Evolutionary conservation across 768 basidiomycete genomes (phyloP).

Genomic region (Mycena amicta): DNA sequence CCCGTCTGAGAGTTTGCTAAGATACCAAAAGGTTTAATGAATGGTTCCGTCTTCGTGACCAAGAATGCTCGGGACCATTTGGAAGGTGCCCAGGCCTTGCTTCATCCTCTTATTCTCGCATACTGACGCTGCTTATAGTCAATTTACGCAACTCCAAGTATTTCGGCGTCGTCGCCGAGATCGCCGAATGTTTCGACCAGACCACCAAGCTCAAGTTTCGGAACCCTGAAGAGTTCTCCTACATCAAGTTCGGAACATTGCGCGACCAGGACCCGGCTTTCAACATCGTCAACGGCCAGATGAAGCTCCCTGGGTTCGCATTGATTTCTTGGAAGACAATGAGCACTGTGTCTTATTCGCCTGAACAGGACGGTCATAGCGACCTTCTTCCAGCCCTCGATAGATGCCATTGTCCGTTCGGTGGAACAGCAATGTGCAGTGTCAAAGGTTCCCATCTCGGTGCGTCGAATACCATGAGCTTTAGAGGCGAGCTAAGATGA

Average conservation of each 20-base stretch:
- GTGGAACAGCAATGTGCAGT: slow-evolving; percentile 30
- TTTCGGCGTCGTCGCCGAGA: slow-evolving; percentile 43
- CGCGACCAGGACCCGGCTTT: slow-evolving; percentile 42
- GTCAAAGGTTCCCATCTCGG: slow-evolving; percentile 35
- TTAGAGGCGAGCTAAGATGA: neutral
- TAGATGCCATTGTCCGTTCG: slow-evolving; percentile 37
- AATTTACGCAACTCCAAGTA: slow-evolving; percentile 45
- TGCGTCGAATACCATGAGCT: slow-evolving; percentile 18
- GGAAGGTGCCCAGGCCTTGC: slow-evolving; percentile 34
- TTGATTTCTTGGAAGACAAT: too few species aligned
- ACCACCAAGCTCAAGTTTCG: slow-evolving; percentile 49
- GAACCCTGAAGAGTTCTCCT: slow-evolving; percentile 41
- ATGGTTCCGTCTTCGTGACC: slow-evolving; percentile 56
- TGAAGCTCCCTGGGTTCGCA: slow-evolving; percentile 41
- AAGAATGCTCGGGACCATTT: slow-evolving; percentile 50
- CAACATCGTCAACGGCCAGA: slow-evolving; percentile 48
- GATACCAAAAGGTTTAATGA: slow-evolving; percentile 41
- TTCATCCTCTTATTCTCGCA: neutral
- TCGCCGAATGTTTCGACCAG: slow-evolving; percentile 47
- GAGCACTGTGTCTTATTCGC: too few species aligned
- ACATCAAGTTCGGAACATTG: slow-evolving; percentile 49
- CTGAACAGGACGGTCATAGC: slow-evolving; percentile 38
- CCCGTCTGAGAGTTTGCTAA: neutral
- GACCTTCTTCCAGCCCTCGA: slow-evolving; percentile 40
- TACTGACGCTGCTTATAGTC: slow-evolving; percentile 28